A percentile compares a stretch with the other conserved stretches of the same genome.
These are phyloP conservation scores for Triadica sebifera DNA, from an alignment of 345 rosid species.

Conservation along the genomic window DNA sequence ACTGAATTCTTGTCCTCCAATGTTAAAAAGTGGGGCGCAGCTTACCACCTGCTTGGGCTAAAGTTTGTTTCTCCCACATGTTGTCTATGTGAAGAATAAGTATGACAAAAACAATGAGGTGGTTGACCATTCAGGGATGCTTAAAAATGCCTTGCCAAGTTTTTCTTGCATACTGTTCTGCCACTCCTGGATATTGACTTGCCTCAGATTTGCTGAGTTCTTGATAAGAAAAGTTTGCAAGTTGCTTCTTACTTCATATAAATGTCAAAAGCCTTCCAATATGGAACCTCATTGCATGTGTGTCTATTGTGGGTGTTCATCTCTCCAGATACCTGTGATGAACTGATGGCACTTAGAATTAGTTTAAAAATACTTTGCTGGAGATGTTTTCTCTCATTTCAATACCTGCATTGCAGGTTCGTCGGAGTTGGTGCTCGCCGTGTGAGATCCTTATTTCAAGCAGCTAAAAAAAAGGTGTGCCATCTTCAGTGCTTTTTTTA, in stretches of 20 bases:
- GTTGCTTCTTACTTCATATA: too few species aligned
- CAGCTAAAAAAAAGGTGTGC: constrained; percentile 87
- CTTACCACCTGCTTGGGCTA: background rate
- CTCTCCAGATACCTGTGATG: background rate
- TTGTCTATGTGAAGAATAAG: background rate
- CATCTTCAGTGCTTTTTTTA: constrained; percentile 7
- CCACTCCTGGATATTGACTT: too few species aligned
- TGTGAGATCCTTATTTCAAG: constrained; percentile 94
- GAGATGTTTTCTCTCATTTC: constrained; percentile 13
- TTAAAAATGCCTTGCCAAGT: too few species aligned
- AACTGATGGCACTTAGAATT: background rate
- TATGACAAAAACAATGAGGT: background rate
- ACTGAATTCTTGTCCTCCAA: background rate
- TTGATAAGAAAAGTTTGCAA: too few species aligned
- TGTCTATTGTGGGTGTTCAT: background rate
- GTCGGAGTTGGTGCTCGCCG: constrained; percentile 99
- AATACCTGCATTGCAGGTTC: constrained; percentile 59
- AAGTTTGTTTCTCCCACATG: background rate
- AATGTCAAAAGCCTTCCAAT: background rate
- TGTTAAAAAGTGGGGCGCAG: background rate
- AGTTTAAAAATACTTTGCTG: background rate
- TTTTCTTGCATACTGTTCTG: too few species aligned
- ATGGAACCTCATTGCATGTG: background rate
- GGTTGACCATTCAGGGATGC: background rate
- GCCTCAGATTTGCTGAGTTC: too few species aligned